Base-by-base conservation (phyloP, 441 rosid genomes). In the Populus hybrid region DNA sequence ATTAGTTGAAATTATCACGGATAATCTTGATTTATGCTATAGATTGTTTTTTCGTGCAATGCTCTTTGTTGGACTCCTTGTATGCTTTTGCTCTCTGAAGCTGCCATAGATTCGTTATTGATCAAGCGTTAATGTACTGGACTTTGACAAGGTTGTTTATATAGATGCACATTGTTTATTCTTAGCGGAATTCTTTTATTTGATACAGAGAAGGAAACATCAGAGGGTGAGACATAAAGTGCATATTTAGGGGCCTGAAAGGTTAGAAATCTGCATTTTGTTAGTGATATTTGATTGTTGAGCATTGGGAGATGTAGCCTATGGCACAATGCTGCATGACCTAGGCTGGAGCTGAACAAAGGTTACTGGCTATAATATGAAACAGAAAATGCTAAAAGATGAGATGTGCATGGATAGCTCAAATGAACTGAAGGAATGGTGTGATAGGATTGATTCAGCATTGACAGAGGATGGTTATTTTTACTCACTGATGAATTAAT, bases 371-470 rank as follows among this genome's bases (percentile, higher is more conserved):
- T 14, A 57, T 54, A 32, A 35, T 54, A 57, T 57, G 46, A 32
- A 76, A 20, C 70, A 77, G 74, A 59, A 68, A 68, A 30, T 75
- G 24, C 40, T 40, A 11, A 42, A 18, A 20, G 20, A 36, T 50
- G 20, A 75, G 64, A n/a, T 11, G 66, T 46, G 14, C 21, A 1
- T 54, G 78, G 34, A 50, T 70, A 46, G 67, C 67, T 21, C 26
- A 30, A 21, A 4, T 34, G 40, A 50, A 7, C 32, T 67, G 16
- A 42, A 42, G 57, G 67, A 64, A 4, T 20, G 24, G 5, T 54
- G 50, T 34, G 36, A 61, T 34, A 46, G 54, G 24, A 11, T 23
- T 61, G 34, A 5, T 57, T 32, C 46, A 59, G 40, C 67, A 57
- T 38, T 38, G 46, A 38, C 46, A 11, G 54, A 3, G 54, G 61